Base-by-base conservation (phyloP, 805 yeast genomes). In the Yarrowia sp. region DNA sequence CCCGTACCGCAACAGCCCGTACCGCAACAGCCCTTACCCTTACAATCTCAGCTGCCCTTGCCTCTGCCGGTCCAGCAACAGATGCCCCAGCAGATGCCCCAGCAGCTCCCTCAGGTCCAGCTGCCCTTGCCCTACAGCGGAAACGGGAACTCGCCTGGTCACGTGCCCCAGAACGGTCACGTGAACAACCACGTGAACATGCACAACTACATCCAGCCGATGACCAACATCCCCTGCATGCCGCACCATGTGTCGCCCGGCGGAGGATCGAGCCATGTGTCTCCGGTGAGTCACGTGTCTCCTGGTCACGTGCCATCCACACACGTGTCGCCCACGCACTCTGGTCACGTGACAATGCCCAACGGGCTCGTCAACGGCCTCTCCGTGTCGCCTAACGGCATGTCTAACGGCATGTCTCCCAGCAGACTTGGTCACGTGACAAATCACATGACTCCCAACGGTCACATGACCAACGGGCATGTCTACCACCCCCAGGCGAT, bases 151-250 rank as follows among this genome's bases (percentile, higher is more conserved):
- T n/a, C n/a, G n/a, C n/a, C n/a, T n/a, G n/a, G n/a, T n/a, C n/a
- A 25, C 27, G 2, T 0, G 29, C 29, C 4, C 1, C 29, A 9
- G 8, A 27, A 27, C 9, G 27, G 27, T 7, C 29, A 27, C 12
- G 12, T 9, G 9, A 27, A 27, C 29, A 2, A 9, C 9, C 29
- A 27, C 29, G 12, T 24, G 7, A 24, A 24, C 27, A 5, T 6
- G 27, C 27, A 24, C 5, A 24, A 24, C n/a, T n/a, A n/a, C 27
- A 24, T 24, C 27, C 35, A 13, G 6, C 31, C 42, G 13, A 22
- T 51, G 32, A 10, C 33, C 22, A 51, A 51, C 42, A 35, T 51
- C 4, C 58, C 58, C 42, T 33, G 41, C 42, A 49, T 35, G 31
- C 31, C 32, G 7, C 58, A 9, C 22, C 35, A 31, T 16, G 31